Base-by-base conservation (phyloP, 2,329 filamentous ascomycete species). In the Atkinsonella texensis region DNA sequence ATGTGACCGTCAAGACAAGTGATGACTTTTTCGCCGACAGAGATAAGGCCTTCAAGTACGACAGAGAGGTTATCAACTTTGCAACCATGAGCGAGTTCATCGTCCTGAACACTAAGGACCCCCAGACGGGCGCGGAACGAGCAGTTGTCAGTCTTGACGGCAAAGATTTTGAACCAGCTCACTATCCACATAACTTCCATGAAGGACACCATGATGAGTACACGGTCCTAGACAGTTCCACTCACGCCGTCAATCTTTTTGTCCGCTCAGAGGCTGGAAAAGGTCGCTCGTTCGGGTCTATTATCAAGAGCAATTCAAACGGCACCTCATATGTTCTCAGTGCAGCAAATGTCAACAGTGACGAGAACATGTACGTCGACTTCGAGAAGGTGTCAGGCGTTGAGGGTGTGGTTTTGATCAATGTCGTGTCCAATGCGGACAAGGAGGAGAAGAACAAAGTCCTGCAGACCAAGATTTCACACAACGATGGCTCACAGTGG, bases 291-390 rank as follows among this genome's bases (percentile, higher is more conserved):
- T 89, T 87, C 60, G 93, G 93, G 39, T 85, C 85, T 23, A 88
- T 98, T 59, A 81, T 98, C 68, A 98, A 97, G 79, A 96, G 89
- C 63, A 98, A 98, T 72, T 96, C 89, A 60, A 97, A 98, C 63
- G 93, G 93, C 50, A 98, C 93, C 0, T 93, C 87, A 1, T 98
- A 96, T 62, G 87, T 95, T 12, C 73, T 95, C 57, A 94, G 87
- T 66, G 75, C 93, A 23, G 74, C 80, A 47, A 81, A 80, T 18
- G 89, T 97, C 63, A 96, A 97, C 67, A 80, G 88, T 59, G 83
- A 96, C 63, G 71, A 76, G 12, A 59, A 65, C 2, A 89, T 84
- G 43, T 96, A 84, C 62, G 91, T 95, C 44, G 93, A 98, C 64
- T 98, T 95, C 67, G 93, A 98, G 66, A 96, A 95, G 72, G 89